Evolutionary conservation across 2,329 filamentous ascomycete species (phyloP).

Genomic region (Fusarium sp.): DNA sequence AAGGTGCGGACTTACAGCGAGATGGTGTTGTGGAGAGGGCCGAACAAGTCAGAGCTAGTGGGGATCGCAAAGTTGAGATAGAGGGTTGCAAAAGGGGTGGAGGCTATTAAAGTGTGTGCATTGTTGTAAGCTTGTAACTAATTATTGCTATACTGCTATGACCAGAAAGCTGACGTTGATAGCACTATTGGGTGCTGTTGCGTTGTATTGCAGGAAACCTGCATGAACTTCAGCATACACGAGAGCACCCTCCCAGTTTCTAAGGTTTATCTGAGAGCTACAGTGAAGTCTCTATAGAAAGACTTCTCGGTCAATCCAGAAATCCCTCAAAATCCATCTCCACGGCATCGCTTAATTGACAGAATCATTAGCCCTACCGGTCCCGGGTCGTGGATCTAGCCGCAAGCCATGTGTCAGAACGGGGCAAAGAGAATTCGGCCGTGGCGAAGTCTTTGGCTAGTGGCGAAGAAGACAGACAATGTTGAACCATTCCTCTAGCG

Average conservation of each 20-base stretch:
- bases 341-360: slow-evolving; percentile 2
- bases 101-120: slow-evolving; percentile 38
- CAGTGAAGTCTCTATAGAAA: background rate
- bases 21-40: slow-evolving; percentile 15
- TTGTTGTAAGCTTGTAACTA: slow-evolving; percentile 1
- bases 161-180: background rate
- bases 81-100: slow-evolving; percentile 18
- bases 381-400: slow-evolving; percentile 4
- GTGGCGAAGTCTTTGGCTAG: slow-evolving; percentile 11
- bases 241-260: background rate
- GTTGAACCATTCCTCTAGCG: background rate
- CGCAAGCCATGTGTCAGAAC: slow-evolving; percentile 1
- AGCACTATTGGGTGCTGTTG: background rate
- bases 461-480: slow-evolving; percentile 7
- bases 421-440: slow-evolving; percentile 8
- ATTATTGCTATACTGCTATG: background rate
- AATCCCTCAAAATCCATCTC: slow-evolving; percentile 26
- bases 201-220: slow-evolving; percentile 1
- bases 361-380: slow-evolving; percentile 16
- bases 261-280: background rate
- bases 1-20: too few species aligned
- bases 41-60: background rate
- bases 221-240: background rate
- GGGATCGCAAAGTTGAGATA: background rate
- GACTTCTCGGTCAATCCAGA: background rate